Conservation (phyloP, 106 monocot species). For the Acorus gramineus region DNA sequence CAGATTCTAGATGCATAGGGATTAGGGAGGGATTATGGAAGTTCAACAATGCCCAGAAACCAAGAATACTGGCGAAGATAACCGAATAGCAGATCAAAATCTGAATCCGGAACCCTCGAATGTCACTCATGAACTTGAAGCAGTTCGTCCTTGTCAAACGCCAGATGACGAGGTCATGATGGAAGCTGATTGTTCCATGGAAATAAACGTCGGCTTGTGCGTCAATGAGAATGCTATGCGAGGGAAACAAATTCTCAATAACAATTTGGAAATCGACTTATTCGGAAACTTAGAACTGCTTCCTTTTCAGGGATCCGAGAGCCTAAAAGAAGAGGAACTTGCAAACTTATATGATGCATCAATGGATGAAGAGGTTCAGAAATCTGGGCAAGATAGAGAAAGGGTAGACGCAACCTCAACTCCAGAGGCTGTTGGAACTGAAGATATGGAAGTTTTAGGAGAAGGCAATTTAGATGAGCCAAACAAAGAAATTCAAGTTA, state of each 20-base stretch:
- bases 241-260: conserved; percentile 3
- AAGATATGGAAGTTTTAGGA: conserved; percentile 17
- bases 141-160: neutral
- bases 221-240: neutral
- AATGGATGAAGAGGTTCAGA: too few species aligned
- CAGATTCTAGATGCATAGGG: conserved; percentile 16
- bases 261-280: conserved; percentile 13
- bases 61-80: conserved; percentile 26
- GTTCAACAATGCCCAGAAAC: conserved; percentile 29
- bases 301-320: too few species aligned
- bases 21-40: conserved; percentile 24
- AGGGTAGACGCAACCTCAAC: conserved; percentile 3
- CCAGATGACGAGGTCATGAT: neutral
- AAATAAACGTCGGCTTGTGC: conserved; percentile 10
- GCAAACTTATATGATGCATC: too few species aligned
- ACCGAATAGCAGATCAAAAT: conserved; percentile 8
- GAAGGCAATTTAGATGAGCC: conserved; percentile 7
- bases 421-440: conserved; percentile 17
- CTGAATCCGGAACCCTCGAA: conserved; percentile 19
- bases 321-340: too few species aligned
- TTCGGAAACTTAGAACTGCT: too few species aligned
- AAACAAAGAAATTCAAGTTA: conserved; percentile 6
- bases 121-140: conserved; percentile 19
- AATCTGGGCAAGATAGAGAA: conserved; percentile 2
- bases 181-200: conserved; percentile 19